These are phyloP conservation scores for Nitzschia palea DNA, from an alignment of 108 stramenopile species.

Conservation along the genomic window DNA sequence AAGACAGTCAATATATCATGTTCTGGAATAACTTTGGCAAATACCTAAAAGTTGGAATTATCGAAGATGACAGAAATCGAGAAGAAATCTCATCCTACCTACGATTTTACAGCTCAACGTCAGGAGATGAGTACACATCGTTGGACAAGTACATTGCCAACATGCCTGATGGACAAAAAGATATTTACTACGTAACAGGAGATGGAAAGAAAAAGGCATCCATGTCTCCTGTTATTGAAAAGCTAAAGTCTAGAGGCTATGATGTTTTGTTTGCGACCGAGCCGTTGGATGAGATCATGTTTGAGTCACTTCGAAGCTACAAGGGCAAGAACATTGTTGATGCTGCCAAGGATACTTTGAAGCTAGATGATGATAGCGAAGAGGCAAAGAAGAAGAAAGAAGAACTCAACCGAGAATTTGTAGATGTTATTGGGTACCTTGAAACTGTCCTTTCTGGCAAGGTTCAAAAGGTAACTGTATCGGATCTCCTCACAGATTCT, in stretches of 20 bases:
- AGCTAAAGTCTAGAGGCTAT: slow-evolving; percentile 81
- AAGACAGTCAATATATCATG: slow-evolving; percentile 64
- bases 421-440: slow-evolving; percentile 79
- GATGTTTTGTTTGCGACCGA: slow-evolving; percentile 94
- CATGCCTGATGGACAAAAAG: slow-evolving; percentile 93
- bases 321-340: slow-evolving; percentile 84
- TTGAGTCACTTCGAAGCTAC: slow-evolving; percentile 86
- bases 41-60: slow-evolving; percentile 94
- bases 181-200: slow-evolving; percentile 95
- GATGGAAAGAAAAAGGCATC: slow-evolving; percentile 80
- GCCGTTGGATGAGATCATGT: slow-evolving; percentile 96
- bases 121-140: slow-evolving; percentile 79
- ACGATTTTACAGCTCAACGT: slow-evolving; percentile 86
- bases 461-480: slow-evolving; percentile 91
- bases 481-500: slow-evolving; percentile 78
- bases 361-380: slow-evolving; percentile 83
- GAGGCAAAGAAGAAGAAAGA: slow-evolving; percentile 93
- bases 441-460: slow-evolving; percentile 74
- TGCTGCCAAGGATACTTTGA: slow-evolving; percentile 90
- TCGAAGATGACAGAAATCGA: slow-evolving; percentile 91
- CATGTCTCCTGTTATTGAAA: slow-evolving; percentile 93
- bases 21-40: slow-evolving; percentile 98
- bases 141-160: slow-evolving; percentile 86
- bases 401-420: slow-evolving; percentile 57
- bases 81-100: slow-evolving; percentile 84